Base-by-base conservation (phyloP, 1,284 basidiomycete genomes). In the Puccinia horiana region DNA sequence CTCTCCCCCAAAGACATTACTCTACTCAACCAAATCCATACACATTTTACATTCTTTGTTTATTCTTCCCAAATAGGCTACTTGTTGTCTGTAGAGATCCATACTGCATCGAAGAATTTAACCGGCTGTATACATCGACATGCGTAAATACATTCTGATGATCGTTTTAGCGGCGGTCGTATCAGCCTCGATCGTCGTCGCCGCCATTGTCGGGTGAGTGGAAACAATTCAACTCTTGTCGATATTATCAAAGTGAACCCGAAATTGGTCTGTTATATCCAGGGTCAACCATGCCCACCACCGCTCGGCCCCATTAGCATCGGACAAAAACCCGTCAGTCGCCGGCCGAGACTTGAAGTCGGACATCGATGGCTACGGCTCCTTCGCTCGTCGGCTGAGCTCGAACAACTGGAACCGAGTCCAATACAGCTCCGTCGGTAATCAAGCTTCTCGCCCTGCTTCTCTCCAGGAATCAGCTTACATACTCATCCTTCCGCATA, bases 121-220 rank as follows among this genome's bases (percentile, higher is more conserved):
- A n/a, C n/a, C n/a, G n/a, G 44, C 9, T 47, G 44, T 47, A 47
- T 47, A 47, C 44, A 47, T 47, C 8, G 9, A 47, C 16, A 47
- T 47, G 58, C 58, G 58, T 8, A 61, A 61, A 61, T 61, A 61
- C 14, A 29, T 61, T 29, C 29, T 61, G 1, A 14, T 61, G 29
- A 29, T 26, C 8, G 4, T 61, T 29, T 61, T 61, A 29, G 58
- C 26, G 29, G 58, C 58, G 3, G 29, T 12, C 58, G 58, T 61
- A 32, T 70, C 67, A 9, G 47, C 67, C 26, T 70, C 67, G 12
- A 70, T 70, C 67, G 67, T 70, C 37, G 40, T 70, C n/a, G 67
- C 67, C 2, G 67, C 67, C 12, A 70, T 70, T 44, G 26, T 72
- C 14, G 49, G 69, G 69, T 47, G 29, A 49, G 49, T 47, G n/a